Conservation (phyloP, 306 rosid genomes). For the Ormosia semicastrata region DNA sequence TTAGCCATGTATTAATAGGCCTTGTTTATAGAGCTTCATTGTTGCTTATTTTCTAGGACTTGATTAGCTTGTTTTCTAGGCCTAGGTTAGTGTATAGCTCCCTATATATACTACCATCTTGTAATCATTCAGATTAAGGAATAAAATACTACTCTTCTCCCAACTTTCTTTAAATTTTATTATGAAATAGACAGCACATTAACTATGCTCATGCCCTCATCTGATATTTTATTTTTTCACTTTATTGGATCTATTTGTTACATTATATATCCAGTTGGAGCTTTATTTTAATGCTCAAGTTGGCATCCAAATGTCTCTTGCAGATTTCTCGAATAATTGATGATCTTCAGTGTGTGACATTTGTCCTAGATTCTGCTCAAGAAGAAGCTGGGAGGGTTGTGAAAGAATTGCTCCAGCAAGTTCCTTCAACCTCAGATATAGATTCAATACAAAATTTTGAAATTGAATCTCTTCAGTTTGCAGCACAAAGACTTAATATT, state of each 20-base stretch:
- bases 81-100: too few relatives aligned
- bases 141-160: too few relatives aligned
- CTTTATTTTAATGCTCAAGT: slow-evolving; percentile 13
- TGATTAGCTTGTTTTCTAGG: too few relatives aligned
- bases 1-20: too few relatives aligned
- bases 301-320: slow-evolving; percentile 35
- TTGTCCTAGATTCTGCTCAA: slow-evolving; percentile 59
- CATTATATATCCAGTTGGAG: not conserved
- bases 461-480: slow-evolving; percentile 64
- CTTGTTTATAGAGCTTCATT: too few relatives aligned
- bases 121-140: too few relatives aligned
- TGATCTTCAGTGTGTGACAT: slow-evolving; percentile 57
- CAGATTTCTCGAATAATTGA: slow-evolving; percentile 78
- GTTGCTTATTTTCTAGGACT: too few relatives aligned
- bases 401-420: slow-evolving; percentile 49
- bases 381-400: slow-evolving; percentile 78
- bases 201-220: not conserved
- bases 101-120: too few relatives aligned
- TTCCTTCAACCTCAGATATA: slow-evolving; percentile 34
- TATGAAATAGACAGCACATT: not conserved
- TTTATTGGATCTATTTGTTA: not conserved
- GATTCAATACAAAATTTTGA: slow-evolving; percentile 48
- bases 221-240: slow-evolving; percentile 13
- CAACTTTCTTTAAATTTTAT: too few relatives aligned
- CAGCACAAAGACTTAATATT: slow-evolving; percentile 61